Base-by-base conservation (phyloP, 2,329 filamentous ascomycete genomes). In the Basipetospora chlamydospora region DNA sequence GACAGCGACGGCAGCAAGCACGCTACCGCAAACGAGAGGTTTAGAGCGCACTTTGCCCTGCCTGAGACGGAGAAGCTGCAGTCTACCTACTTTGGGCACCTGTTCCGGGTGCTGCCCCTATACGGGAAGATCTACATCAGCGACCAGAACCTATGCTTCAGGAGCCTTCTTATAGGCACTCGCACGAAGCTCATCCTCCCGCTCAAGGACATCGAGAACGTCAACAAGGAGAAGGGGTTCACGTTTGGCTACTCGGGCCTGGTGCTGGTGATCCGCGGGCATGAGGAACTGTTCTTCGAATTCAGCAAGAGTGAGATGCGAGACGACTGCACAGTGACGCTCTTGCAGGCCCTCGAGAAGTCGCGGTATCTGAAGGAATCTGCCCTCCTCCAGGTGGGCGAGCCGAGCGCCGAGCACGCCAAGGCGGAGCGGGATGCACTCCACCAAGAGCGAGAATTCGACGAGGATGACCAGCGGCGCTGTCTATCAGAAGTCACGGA, bases 81-180 rank as follows among this genome's bases (percentile, higher is more conserved):
- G 43, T 87, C 88, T 1, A 83, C 85, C 1, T 96, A 90, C 57
- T 96, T 86, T 56, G 85, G 83, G n/a, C 83, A 82, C 51, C 67
- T 96, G n/a, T 76, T 92, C 47, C 77, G 87, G 3, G 84, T 94
- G 1, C 58, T 96, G 21, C 90, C 90, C 3, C 67, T 96, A 2
- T 96, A 95, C 49, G 90, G 90, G 47, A 98, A 96, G 58, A 82
- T 96, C 23, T 98, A 98, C 57, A 78, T 96, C 45, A 87, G 90
- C 51, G 77, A 86, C 46, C 73, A 74, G 16, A 80, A 78, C 40
- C 83, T 96, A 44, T 98, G 90, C 60, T 98, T 94, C 59, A 80
- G 90, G 39, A 95, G 87, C 52, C 62, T 96, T 36, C 64, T 95
- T 25, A 85, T 84, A 1, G 87, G 86, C 1, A 93, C 85, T 3